Base-by-base conservation (phyloP, 805 yeast species). In the Starmerella kuoi region DNA sequence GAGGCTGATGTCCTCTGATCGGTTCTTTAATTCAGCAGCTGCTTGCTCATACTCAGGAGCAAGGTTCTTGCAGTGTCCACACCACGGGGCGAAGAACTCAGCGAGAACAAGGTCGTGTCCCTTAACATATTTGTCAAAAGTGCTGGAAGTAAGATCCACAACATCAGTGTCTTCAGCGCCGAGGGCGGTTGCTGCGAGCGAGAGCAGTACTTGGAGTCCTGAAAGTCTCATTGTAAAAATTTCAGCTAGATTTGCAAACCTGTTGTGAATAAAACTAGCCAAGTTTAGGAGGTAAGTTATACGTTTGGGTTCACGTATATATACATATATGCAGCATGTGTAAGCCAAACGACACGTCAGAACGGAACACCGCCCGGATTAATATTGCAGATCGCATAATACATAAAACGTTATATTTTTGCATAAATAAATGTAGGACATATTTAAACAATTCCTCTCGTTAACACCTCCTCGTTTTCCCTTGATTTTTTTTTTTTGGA, bases 71-170 rank as follows among this genome's bases (percentile, higher is more conserved):
- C 98, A 88, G 61, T 88, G 85, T 4, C 96, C 95, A 66, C 98
- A 88, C 97, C 97, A 87, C 30, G 96, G 95, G 4, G 97, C 96
- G 61, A 80, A 87, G 61, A 87, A 87, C 64, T 86, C 86, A 19
- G 85, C 86, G 17, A 86, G 46, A 19, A 84, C 93, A 52, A 87
- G 69, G 27, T 85, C 81, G 66, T 87, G 80, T 42, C 70, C 74
- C 37, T 66, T 63, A 50, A 88, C 63, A 62, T 82, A 84, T 14
- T 68, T 61, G 44, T 72, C 72, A 60, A 83, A 88, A 45, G 71
- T 72, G 30, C 70, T 76, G 18, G 77, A 64, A 30, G 81, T 73
- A 50, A 88, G 72, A 60, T 81, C 76, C 52, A 84, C 84, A 37
- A 88, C 97, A 26, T 87, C 91, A 34, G 94, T 80, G 58, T 81